A percentile compares a stretch with the other conserved stretches of the same genome.
Evolutionary conservation across 23 red algal genomes (phyloP).

Genomic region (Cyanidium caldarium): DNA sequence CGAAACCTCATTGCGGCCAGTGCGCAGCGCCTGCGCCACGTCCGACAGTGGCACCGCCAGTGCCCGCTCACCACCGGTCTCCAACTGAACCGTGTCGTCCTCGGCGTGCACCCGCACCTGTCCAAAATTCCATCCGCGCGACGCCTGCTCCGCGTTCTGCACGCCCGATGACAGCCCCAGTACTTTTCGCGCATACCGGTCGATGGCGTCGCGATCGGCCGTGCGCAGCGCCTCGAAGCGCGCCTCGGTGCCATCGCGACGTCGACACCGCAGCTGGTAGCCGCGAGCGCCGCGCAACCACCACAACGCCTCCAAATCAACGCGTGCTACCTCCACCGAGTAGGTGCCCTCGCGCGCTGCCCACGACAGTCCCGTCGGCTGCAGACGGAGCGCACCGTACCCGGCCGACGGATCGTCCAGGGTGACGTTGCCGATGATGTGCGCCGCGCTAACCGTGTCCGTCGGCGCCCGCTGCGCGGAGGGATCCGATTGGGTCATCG

Average conservation of each 20-base stretch:
- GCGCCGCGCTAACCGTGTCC: constrained; percentile 13
- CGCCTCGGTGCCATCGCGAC: constrained; percentile 22
- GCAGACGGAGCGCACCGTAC: constrained; percentile 25
- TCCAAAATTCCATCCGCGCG: constrained; percentile 66
- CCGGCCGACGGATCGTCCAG: constrained; percentile 35
- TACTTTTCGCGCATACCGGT: constrained; percentile 16
- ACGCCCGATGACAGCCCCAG: not conserved
- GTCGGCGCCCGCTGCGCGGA: not conserved
- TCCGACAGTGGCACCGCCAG: constrained; percentile 67
- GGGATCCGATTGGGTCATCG: no score
- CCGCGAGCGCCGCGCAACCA: constrained; percentile 65
- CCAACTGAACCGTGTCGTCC: constrained; percentile 32
- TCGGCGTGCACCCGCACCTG: constrained; percentile 29
- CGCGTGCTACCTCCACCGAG: constrained; percentile 10
- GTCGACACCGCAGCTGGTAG: constrained; percentile 36
- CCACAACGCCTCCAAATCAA: constrained; percentile 26
- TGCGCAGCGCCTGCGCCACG: constrained; percentile 68
- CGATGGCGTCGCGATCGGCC: constrained; percentile 20
- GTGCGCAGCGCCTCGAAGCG: constrained; percentile 59
- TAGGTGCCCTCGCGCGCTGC: constrained; percentile 19
- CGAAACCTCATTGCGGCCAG: constrained; percentile 54
- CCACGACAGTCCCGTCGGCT: constrained; percentile 36
- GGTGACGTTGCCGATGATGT: constrained; percentile 29
- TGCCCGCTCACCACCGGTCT: constrained; percentile 48
- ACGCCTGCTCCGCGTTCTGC: constrained; percentile 29